Evolutionary conservation across 805 yeast species (phyloP), one percentile per base, ranked within the genome.

Genomic region (Saccharomyces kudriavzevii): DNA sequence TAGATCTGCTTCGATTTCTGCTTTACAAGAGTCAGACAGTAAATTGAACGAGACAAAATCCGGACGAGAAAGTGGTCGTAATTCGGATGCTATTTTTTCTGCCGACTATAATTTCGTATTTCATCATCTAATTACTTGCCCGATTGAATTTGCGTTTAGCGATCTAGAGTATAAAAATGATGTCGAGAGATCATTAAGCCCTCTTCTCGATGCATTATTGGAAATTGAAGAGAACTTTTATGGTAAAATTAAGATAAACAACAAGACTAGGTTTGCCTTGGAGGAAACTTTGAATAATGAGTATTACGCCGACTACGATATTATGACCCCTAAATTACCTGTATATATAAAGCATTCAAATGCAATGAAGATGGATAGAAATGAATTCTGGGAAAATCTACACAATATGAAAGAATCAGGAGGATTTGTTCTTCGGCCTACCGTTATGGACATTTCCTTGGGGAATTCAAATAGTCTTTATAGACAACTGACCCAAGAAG

Each of bases 211-310:
- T 47, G 57, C 58, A 5, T 47, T 64, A 8, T 54, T 65, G 27
- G 63, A 58, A n/a, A 24, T 48, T 3, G 69, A 65, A 45, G 65
- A 61, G 27, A 56, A 52, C 17, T 64, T 62, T 50, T 64, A 65
- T 49, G 56, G 53, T 28, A 46, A 45, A 9, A 51, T 50, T 14
- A 59, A 54, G 29, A 24, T 5, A 13, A 54, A 56, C 9, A 56
- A 51, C 22, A 56, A 53, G 43, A 55, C 46, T 20, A 49, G 58
- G 0, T 17, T 48, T 8, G 40, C 27, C 17, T 51, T 58, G 24
- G 58, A 63, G 46, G 52, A 48, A 27, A 58, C 58, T 45, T 29
- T 63, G 27, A 65, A 64, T 46, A 29, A 48, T 10, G 52, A 53
- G 30, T 62, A 57, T 49, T 60, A 61, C 9, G 17, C 52, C 5